phyloP scores from a whole-genome alignment of 1,284 basidiomycete species.

The Papiliotrema terrestris region DNA sequence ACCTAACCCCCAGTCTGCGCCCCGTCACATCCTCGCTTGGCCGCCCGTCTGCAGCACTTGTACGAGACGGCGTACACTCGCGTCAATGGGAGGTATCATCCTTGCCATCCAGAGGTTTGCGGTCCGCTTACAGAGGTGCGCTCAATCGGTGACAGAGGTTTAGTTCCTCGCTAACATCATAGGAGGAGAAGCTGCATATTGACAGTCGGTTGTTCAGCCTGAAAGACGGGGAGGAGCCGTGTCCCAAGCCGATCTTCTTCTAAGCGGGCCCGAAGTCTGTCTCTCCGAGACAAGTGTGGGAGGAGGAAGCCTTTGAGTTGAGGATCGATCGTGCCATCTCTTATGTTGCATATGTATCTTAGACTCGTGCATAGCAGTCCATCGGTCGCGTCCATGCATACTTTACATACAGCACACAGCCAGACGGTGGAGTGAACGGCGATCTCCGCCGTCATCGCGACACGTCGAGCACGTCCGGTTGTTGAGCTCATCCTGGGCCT shows the following conservation, averaged over 20 bases:
- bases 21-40: slow-evolving; percentile 40
- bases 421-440: neutral
- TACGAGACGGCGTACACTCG: slow-evolving; percentile 46
- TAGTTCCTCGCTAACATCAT: neutral
- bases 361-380: too few species aligned
- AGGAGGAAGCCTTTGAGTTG: too few species aligned
- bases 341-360: too few species aligned
- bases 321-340: too few species aligned
- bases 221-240: slow-evolving; percentile 32
- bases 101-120: slow-evolving; percentile 43
- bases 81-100: slow-evolving; percentile 39
- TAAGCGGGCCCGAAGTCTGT: too few species aligned
- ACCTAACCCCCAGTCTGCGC: slow-evolving; percentile 30
- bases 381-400: too few species aligned
- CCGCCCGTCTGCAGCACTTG: slow-evolving; percentile 33
- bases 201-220: slow-evolving; percentile 31
- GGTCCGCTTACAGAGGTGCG: slow-evolving; percentile 40
- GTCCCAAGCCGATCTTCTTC: slow-evolving; percentile 43
- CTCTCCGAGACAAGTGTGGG: too few species aligned
- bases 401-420: too few species aligned
- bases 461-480: neutral
- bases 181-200: slow-evolving; percentile 40
- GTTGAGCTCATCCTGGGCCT: neutral
- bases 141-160: neutral
- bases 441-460: neutral